Evolutionary conservation across 2,329 filamentous ascomycete species (phyloP).

Genomic region (Penicillium sp.): DNA sequence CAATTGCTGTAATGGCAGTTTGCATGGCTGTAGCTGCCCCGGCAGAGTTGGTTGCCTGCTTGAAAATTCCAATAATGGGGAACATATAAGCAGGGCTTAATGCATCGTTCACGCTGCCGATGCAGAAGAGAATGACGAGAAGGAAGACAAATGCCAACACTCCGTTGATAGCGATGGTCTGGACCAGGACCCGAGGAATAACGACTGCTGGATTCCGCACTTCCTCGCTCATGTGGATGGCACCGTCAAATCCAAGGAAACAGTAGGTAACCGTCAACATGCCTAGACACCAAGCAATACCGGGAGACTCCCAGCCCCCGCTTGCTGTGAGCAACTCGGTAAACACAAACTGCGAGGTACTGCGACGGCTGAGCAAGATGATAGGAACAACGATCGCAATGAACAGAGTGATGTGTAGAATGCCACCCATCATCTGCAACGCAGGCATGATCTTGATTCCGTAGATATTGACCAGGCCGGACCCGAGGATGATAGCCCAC

Average conservation of each 20-base stretch:
- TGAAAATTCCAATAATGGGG: conserved; percentile 53
- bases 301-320: conserved; percentile 53
- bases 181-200: conserved; percentile 54
- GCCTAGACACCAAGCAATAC: conserved; percentile 55
- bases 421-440: conserved; percentile 35
- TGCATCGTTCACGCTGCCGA: conserved; percentile 48
- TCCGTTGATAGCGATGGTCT: conserved; percentile 52
- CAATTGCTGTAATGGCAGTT: conserved; percentile 45
- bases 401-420: conserved; percentile 46
- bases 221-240: conserved; percentile 57
- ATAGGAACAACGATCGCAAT: conserved; percentile 47
- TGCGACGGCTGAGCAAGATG: conserved; percentile 41
- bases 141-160: conserved; percentile 51
- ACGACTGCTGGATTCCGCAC: conserved; percentile 53
- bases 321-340: conserved; percentile 51
- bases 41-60: conserved; percentile 49
- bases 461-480: conserved; percentile 44
- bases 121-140: conserved; percentile 52
- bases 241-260: conserved; percentile 52
- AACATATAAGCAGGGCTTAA: conserved; percentile 40
- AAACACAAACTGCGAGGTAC: conserved; percentile 51
- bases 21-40: conserved; percentile 51
- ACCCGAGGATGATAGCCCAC: conserved; percentile 42
- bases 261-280: conserved; percentile 39
- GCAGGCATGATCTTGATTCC: conserved; percentile 40